These are phyloP conservation scores for Luvunga scandens DNA, from an alignment of 345 rosid genomes.

Conservation along the genomic window DNA sequence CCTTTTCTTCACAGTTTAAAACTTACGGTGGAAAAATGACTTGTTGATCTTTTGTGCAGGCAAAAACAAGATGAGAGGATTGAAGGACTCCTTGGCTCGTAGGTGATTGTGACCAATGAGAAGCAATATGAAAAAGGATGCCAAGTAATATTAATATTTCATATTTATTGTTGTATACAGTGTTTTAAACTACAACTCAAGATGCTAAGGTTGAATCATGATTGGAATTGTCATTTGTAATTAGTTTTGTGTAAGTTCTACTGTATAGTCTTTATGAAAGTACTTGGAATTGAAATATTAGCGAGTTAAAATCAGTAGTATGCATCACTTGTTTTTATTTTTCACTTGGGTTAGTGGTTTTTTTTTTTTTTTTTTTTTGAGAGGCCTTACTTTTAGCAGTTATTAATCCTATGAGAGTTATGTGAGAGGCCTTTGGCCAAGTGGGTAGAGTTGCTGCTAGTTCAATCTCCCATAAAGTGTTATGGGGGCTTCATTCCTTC, in stretches of 20 bases:
- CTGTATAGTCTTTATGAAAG: background rate
- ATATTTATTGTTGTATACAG: background rate
- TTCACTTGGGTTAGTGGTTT: background rate
- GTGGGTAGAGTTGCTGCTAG: too few species aligned
- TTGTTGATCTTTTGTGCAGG: slow-evolving; percentile 6
- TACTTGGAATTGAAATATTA: background rate
- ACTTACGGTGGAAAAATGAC: background rate
- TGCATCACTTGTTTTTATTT: too few species aligned
- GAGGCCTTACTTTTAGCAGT: background rate
- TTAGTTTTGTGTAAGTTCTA: background rate
- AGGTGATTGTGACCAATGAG: background rate
- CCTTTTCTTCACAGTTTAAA: background rate
- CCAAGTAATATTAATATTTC: background rate
- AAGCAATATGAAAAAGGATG: background rate
- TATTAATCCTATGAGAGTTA: background rate
- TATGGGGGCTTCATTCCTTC: too few species aligned
- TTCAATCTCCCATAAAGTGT: too few species aligned
- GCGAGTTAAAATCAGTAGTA: background rate
- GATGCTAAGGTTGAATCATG: background rate
- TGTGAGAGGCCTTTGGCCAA: too few species aligned
- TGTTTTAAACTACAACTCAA: background rate
- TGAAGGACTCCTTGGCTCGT: background rate
- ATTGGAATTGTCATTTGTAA: slow-evolving; percentile 3
- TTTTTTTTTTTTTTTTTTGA: too few species aligned
- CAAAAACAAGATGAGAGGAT: background rate